Evolutionary conservation across 2,329 filamentous ascomycete species (phyloP).

Genomic region (Decorospora gaudefroyi): DNA sequence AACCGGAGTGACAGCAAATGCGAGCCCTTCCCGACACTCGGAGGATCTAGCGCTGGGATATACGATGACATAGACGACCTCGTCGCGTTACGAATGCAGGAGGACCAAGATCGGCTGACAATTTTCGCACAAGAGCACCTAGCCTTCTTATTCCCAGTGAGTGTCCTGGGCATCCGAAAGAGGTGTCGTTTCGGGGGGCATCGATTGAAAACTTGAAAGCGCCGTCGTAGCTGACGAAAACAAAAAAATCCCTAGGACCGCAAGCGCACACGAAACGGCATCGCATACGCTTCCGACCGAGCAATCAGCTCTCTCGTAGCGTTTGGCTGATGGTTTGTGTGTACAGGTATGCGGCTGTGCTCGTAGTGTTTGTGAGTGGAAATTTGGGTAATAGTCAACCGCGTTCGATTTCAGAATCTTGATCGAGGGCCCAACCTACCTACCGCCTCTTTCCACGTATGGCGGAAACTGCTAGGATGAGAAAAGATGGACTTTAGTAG

Average conservation of each 20-base stretch:
- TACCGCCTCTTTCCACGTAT: no score
- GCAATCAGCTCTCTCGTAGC: slow-evolving; percentile 16
- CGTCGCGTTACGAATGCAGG: slow-evolving; percentile 29
- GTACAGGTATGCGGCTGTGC: slow-evolving; percentile 23
- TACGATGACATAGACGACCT: slow-evolving; percentile 26
- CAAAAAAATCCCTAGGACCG: slow-evolving; percentile 15
- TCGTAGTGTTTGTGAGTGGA: slow-evolving; percentile 26
- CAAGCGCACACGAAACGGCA: slow-evolving; percentile 9
- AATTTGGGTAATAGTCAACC: slow-evolving; percentile 15
- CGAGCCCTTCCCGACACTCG: slow-evolving; percentile 10
- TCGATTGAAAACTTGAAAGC: no score
- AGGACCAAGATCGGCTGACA: slow-evolving; percentile 33
- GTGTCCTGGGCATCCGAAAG: neutral
- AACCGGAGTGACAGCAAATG: neutral
- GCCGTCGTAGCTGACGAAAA: neutral
- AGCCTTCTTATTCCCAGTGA: slow-evolving; percentile 17
- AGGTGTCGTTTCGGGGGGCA: no score
- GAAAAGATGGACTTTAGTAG: no score
- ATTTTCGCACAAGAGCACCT: slow-evolving; percentile 33
- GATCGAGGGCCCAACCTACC: no score
- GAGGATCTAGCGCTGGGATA: slow-evolving; percentile 8
- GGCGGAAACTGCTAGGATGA: no score
- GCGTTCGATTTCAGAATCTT: neutral
- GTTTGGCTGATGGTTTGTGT: neutral
- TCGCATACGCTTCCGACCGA: slow-evolving; percentile 18